Evolutionary conservation across 441 rosid species (phyloP).

Genomic region (Adansonia grandidieri): DNA sequence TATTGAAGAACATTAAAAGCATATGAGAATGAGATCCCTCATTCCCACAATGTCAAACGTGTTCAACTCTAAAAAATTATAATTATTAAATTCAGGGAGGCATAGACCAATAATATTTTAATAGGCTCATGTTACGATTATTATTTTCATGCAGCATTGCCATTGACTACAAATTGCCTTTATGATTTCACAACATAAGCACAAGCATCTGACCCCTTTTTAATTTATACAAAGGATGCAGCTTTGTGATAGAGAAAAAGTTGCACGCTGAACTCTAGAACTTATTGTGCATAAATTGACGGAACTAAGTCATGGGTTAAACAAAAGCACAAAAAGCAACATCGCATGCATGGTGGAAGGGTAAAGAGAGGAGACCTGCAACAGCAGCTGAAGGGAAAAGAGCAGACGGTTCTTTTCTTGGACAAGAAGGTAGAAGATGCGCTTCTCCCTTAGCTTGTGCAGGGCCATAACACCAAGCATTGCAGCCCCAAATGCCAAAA

Average conservation of each 20-base stretch:
- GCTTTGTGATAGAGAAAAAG: too few species aligned
- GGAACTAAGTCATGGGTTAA: too few species aligned
- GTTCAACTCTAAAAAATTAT: background rate
- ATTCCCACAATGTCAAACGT: background rate
- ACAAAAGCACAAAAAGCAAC: background rate
- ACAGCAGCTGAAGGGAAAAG: conserved; percentile 52
- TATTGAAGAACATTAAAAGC: background rate
- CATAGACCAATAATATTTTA: background rate
- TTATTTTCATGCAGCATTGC: background rate
- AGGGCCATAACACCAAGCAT: conserved; percentile 56
- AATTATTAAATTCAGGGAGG: background rate
- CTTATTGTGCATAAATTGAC: too few species aligned
- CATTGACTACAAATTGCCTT: background rate
- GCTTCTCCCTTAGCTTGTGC: conserved; percentile 61
- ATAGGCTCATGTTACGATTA: background rate
- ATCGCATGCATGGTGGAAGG: conserved; percentile 10
- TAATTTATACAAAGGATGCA: too few species aligned
- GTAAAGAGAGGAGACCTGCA: conserved; percentile 46
- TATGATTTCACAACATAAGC: background rate
- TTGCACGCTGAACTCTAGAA: too few species aligned
- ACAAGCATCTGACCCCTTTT: too few species aligned
- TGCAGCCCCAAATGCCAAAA: conserved; percentile 65
- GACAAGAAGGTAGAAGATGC: conserved; percentile 58
- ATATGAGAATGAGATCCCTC: background rate
- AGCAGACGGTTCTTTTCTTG: conserved; percentile 53